Base-by-base conservation (phyloP, 805 yeast genomes). In the Pichia scutulata region DNA sequence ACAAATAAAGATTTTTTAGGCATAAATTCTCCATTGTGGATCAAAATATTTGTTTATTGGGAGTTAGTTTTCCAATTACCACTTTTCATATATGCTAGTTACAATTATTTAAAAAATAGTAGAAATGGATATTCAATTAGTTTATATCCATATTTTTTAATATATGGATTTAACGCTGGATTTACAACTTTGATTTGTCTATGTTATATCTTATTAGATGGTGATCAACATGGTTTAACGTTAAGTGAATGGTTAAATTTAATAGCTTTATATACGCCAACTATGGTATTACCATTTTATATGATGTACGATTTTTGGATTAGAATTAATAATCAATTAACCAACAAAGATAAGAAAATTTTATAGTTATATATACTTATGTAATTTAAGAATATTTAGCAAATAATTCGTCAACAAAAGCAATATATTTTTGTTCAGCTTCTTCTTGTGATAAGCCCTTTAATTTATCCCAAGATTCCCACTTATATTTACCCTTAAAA, bases 401-500 rank as follows among this genome's bases (percentile, higher is more conserved):
- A 52, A 78, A 69, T 71, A 86, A 73, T 64, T 77, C 78, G 58
- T 80, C 81, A 48, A 81, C 92, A 42, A 85, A 71, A 10, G 67
- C 83, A 63, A 86, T 86, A 73, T 86, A 81, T 69, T 89, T 76
- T 60, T 76, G 56, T 76, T 92, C 98, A 53, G 99, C 99, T 36
- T 89, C 97, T 60, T 81, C 95, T 70, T 86, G 86, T 40, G 89
- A 70, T 54, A 78, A 79, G 52, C 99, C 99, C 74, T 86, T 85
- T 64, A 84, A 73, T 61, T 81, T 82, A 62, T 84, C 84, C 98
- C 98, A 93, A 9, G 98, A 79, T 66, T 90, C 92, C 98, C 98
- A 93, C 77, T 93, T 93, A 80, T 87, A 86, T 72, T 95, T 89
- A 60, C 92, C 97, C 74, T 86, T 89, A 73, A 93, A 78, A 72